Evolutionary conservation across 1,284 basidiomycete genomes (phyloP).

Genomic region (Sanguinoderma infundibulare): DNA sequence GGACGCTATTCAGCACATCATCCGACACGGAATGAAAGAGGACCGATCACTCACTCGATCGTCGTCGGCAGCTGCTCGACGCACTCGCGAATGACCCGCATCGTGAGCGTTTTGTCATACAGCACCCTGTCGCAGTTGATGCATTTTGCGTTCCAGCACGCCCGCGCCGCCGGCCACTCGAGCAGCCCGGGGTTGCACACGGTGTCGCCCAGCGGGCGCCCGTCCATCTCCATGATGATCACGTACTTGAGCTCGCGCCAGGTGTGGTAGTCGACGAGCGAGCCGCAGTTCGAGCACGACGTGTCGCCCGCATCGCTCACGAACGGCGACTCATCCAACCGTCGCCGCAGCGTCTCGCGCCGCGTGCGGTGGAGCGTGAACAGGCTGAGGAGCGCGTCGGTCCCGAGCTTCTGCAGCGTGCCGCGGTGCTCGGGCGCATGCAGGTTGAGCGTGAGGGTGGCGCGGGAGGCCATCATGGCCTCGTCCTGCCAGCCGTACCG

Average conservation of each 20-base stretch:
- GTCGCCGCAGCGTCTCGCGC: conserved; percentile 49
- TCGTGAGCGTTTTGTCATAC: conserved; percentile 59
- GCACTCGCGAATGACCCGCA: conserved; percentile 56
- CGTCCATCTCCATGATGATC: conserved; percentile 60
- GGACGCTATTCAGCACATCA: conserved; percentile 16
- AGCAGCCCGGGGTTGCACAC: conserved; percentile 50
- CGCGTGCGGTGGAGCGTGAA: conserved; percentile 55
- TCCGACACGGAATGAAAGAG: neutral
- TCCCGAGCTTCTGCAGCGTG: conserved; percentile 50
- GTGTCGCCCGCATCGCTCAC: conserved; percentile 49
- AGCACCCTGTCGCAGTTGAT: conserved; percentile 52
- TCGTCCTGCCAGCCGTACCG: conserved; percentile 63
- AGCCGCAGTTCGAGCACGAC: conserved; percentile 51
- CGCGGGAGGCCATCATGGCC: conserved; percentile 49
- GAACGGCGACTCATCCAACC: conserved; percentile 61
- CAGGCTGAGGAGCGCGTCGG: conserved; percentile 54
- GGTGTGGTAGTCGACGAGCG: conserved; percentile 55
- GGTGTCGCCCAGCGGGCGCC: conserved; percentile 60
- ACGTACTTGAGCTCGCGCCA: conserved; percentile 66
- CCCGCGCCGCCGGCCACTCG: conserved; percentile 58
- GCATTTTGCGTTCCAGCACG: conserved; percentile 64
- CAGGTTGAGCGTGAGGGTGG: conserved; percentile 49
- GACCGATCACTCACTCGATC: conserved; percentile 33
- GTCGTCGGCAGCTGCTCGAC: conserved; percentile 53
- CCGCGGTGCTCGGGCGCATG: conserved; percentile 48